A percentile compares a stretch with the other conserved stretches of the same genome.
Conservation (phyloP, 2,329 filamentous ascomycete species). For the Paecilomyces variotii region DNA sequence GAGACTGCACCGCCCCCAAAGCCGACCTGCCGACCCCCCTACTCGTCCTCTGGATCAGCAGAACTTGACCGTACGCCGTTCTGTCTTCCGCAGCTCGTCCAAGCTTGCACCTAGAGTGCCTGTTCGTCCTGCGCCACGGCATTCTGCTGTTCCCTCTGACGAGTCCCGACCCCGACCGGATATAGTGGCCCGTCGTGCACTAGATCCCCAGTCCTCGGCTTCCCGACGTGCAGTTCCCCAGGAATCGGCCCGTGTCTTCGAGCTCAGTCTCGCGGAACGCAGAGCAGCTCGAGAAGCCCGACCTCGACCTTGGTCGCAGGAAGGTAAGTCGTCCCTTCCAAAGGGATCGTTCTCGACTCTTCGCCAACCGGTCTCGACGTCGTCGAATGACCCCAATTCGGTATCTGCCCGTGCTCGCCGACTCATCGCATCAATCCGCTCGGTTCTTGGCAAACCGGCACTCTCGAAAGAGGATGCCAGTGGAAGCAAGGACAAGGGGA, state of each 20-base stretch:
- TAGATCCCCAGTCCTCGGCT: no score
- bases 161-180: no score
- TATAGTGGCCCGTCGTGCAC: no score
- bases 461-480: conserved; percentile 3
- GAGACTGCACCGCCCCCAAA: no score
- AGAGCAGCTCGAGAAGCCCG: conserved; percentile 8
- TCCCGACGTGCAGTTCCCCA: no score
- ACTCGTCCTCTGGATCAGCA: no score
- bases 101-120: neutral
- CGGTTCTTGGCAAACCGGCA: conserved; percentile 7
- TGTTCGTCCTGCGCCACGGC: neutral
- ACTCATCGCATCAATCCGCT: conserved; percentile 7
- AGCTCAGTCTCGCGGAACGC: conserved; percentile 4
- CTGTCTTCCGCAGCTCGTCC: neutral
- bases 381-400: conserved; percentile 1
- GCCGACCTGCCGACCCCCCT: no score
- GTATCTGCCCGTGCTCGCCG: conserved; percentile 5
- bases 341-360: neutral
- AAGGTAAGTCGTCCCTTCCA: neutral
- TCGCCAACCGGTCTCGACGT: neutral
- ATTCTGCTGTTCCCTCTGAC: neutral
- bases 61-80: neutral
- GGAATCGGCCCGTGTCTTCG: no score
- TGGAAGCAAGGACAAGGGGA: conserved; percentile 8
- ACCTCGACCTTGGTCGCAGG: conserved; percentile 2